Evolutionary conservation across 768 basidiomycete genomes (phyloP).

Genomic region (Lactarius hengduanensis): DNA sequence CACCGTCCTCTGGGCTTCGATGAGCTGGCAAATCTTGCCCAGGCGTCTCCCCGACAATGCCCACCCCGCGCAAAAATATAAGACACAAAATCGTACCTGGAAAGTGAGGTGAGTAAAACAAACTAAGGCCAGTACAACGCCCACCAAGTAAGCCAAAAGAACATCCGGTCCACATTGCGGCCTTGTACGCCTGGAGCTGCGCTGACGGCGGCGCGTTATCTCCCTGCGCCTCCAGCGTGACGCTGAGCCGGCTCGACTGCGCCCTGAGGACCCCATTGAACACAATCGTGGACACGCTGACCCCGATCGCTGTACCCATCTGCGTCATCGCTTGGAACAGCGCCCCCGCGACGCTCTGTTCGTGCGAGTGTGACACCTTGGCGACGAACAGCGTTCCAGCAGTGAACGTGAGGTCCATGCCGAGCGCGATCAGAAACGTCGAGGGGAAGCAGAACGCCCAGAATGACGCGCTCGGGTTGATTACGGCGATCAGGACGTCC

Average conservation of each 20-base stretch:
- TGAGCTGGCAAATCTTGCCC: neutral
- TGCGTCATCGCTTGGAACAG: conserved; percentile 79
- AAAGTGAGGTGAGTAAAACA: neutral
- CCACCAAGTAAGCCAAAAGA: conserved; percentile 61
- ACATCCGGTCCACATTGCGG: conserved; percentile 66
- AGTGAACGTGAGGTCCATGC: conserved; percentile 76
- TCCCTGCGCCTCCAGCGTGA: conserved; percentile 33
- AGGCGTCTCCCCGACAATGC: conserved; percentile 40
- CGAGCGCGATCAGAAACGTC: conserved; percentile 61
- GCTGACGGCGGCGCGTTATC: conserved; percentile 38
- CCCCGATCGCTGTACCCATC: conserved; percentile 69
- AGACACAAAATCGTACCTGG: conserved; percentile 20
- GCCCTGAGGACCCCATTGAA: conserved; percentile 52
- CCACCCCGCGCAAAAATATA: conserved; percentile 39
- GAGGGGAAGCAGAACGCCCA: conserved; percentile 80
- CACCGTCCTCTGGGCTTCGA: neutral
- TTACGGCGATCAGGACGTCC: conserved; percentile 65
- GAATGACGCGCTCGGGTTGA: conserved; percentile 53
- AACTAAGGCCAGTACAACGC: conserved; percentile 23
- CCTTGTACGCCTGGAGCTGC: conserved; percentile 53
- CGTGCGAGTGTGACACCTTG: conserved; percentile 60
- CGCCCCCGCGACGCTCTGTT: conserved; percentile 75
- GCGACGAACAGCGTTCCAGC: conserved; percentile 74
- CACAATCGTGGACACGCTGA: conserved; percentile 71
- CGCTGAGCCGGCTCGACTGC: conserved; percentile 36